These are phyloP conservation scores for Fusarium subglutinans DNA, from an alignment of 2,329 filamentous ascomycete genomes.

Conservation along the genomic window DNA sequence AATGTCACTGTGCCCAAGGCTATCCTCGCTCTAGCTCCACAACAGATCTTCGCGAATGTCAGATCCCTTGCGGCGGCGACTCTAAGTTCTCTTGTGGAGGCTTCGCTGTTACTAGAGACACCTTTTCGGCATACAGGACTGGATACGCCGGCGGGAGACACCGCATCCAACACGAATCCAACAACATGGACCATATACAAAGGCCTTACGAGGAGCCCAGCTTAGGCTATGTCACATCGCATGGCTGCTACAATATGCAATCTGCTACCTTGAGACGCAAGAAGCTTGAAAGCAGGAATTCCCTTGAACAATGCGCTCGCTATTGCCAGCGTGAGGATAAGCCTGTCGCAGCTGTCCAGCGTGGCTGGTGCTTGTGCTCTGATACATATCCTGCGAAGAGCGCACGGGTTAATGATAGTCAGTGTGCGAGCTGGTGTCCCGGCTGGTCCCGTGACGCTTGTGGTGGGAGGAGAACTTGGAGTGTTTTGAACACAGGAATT, in stretches of 20 bases:
- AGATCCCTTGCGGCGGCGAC: neutral
- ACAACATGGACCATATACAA: neutral
- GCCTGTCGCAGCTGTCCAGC: neutral
- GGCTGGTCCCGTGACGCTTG: neutral
- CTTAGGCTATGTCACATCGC: neutral
- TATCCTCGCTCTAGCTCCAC: neutral
- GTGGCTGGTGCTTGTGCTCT: neutral
- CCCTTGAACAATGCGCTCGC: neutral
- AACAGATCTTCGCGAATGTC: neutral
- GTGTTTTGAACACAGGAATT: neutral
- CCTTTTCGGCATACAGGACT: neutral
- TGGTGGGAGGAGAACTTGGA: neutral
- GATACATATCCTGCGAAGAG: neutral
- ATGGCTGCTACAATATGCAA: neutral
- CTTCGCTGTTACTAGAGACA: accelerated
- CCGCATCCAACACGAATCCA: neutral
- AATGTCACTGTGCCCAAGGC: neutral
- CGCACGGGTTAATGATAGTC: neutral
- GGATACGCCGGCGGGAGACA: neutral
- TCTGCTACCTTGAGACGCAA: neutral
- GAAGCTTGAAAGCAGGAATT: neutral
- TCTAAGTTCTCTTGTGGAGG: neutral
- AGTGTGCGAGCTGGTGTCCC: neutral
- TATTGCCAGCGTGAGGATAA: neutral
- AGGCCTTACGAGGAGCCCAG: neutral